A percentile compares a stretch with the other conserved stretches of the same genome.
Conservation (phyloP, 495 filamentous ascomycete species). For the Aspergillus cavernicola region DNA sequence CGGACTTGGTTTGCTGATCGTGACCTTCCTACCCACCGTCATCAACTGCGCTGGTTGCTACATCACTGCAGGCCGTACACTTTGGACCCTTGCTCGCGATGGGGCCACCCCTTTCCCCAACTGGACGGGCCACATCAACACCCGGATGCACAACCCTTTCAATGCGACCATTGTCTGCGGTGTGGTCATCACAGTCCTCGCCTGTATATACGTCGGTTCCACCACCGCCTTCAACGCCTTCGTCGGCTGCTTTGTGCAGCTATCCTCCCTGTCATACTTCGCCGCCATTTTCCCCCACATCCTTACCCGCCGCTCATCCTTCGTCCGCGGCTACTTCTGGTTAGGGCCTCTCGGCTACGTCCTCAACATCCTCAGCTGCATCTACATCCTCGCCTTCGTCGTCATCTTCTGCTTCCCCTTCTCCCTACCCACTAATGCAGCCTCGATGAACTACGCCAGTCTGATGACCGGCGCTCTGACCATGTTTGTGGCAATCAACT, state of each 20-base stretch:
- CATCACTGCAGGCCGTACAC: constrained; percentile 75
- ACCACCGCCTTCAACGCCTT: constrained; percentile 74
- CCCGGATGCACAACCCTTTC: constrained; percentile 58
- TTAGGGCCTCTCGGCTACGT: constrained; percentile 58
- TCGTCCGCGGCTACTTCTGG: constrained; percentile 66
- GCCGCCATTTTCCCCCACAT: constrained; percentile 74
- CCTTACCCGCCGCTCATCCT: constrained; percentile 57
- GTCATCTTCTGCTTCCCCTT: constrained; percentile 80
- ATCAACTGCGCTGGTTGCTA: constrained; percentile 63
- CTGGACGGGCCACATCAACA: constrained; percentile 38
- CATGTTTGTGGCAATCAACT: constrained; percentile 40
- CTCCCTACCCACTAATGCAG: constrained; percentile 48
- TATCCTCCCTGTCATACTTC: constrained; percentile 69
- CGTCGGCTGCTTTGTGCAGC: constrained; percentile 66
- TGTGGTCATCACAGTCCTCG: constrained; percentile 59
- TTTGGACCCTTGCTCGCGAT: constrained; percentile 80
- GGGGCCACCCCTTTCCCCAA: constrained; percentile 47
- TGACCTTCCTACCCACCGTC: constrained; percentile 62
- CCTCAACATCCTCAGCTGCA: constrained; percentile 55
- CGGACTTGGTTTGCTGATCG: constrained; percentile 52
- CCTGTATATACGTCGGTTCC: constrained; percentile 69
- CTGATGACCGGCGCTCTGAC: constrained; percentile 61
- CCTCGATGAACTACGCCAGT: constrained; percentile 69
- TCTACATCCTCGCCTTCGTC: constrained; percentile 66
- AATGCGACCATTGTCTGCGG: constrained; percentile 63